These are phyloP conservation scores for Trichoderma brevicompactum DNA, from an alignment of 2,329 filamentous ascomycete genomes.

Conservation along the genomic window DNA sequence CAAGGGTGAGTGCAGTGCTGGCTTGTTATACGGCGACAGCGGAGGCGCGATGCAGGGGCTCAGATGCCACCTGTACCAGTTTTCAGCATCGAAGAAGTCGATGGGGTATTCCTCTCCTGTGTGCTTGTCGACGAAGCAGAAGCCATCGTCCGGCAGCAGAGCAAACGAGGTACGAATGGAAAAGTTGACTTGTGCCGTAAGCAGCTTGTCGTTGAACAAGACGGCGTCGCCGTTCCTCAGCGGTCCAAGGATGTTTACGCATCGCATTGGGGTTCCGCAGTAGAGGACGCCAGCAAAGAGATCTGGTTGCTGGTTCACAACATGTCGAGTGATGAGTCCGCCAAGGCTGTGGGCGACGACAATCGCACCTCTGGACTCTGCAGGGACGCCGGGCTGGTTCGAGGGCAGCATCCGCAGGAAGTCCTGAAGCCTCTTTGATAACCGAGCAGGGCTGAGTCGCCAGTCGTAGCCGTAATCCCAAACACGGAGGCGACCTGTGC, in stretches of 20 bases:
- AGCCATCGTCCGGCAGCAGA: slow-evolving; percentile 82
- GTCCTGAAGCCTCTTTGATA: slow-evolving; percentile 71
- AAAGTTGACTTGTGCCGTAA: slow-evolving; percentile 93
- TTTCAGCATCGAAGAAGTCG: slow-evolving; percentile 79
- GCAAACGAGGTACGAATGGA: slow-evolving; percentile 84
- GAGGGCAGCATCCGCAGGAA: slow-evolving; percentile 77
- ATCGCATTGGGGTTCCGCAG: slow-evolving; percentile 81
- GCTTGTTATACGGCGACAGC: slow-evolving; percentile 59
- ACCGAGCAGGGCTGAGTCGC: slow-evolving; percentile 79
- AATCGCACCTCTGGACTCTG: slow-evolving; percentile 67
- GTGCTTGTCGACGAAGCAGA: slow-evolving; percentile 82
- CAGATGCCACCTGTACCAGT: slow-evolving; percentile 78
- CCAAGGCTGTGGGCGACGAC: slow-evolving; percentile 88
- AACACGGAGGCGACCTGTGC: slow-evolving; percentile 71
- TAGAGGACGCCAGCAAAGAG: slow-evolving; percentile 86
- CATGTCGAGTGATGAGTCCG: slow-evolving; percentile 85
- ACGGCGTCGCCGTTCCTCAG: slow-evolving; percentile 92
- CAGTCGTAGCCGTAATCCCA: slow-evolving; percentile 97
- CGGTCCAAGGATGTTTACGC: slow-evolving; percentile 89
- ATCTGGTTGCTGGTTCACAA: slow-evolving; percentile 81
- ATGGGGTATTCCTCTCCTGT: slow-evolving; percentile 81
- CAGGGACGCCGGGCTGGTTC: slow-evolving; percentile 63
- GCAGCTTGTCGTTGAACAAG: slow-evolving; percentile 81
- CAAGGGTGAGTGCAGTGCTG: slow-evolving; percentile 50
- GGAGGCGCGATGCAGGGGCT: slow-evolving; percentile 76